A percentile compares a stretch with the other conserved stretches of the same genome.
phyloP scores from a whole-genome alignment of 805 yeast species.

The Wickerhamiella vanderwaltii region DNA sequence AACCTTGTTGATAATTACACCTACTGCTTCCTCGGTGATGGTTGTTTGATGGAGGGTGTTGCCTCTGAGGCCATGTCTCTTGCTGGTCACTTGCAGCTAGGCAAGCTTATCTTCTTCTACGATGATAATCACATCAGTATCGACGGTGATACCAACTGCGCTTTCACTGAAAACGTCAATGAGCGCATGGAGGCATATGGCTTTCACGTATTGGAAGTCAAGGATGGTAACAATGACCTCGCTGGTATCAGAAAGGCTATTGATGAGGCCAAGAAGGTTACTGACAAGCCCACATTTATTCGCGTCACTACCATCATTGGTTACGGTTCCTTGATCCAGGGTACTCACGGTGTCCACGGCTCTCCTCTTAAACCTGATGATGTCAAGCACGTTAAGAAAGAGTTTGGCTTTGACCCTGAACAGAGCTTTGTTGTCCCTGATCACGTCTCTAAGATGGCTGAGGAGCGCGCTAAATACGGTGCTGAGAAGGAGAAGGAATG shows the following conservation, averaged over 20 bases:
- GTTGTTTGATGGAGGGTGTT: conserved; percentile 97
- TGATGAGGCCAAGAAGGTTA: conserved; percentile 63
- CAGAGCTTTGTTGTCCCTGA: conserved; percentile 67
- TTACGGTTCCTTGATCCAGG: conserved; percentile 73
- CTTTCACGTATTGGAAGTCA: conserved; percentile 74
- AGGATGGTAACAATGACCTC: conserved; percentile 70
- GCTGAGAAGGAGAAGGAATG: conserved; percentile 61
- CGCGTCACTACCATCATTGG: conserved; percentile 88
- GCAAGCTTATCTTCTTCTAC: conserved; percentile 87
- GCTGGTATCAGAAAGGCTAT: conserved; percentile 61
- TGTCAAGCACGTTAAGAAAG: conserved; percentile 68
- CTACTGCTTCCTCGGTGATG: conserved; percentile 84
- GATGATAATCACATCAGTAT: conserved; percentile 95
- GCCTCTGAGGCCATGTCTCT: conserved; percentile 86
- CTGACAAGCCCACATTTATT: conserved; percentile 80
- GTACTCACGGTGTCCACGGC: conserved; percentile 92
- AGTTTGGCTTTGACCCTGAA: conserved; percentile 80
- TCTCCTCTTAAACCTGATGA: conserved; percentile 92
- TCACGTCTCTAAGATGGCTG: conserved; percentile 67
- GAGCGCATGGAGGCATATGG: conserved; percentile 84
- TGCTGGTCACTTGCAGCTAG: conserved; percentile 92
- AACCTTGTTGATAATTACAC: conserved; percentile 63
- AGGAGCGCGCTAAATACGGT: conserved; percentile 45
- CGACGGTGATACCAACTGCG: conserved; percentile 79
- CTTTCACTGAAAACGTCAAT: conserved; percentile 87